Percentiles rank a stretch among this genome's conserved stretches.
phyloP scores from a whole-genome alignment of 2,329 filamentous ascomycete genomes.

The Claviceps cyperi region DNA sequence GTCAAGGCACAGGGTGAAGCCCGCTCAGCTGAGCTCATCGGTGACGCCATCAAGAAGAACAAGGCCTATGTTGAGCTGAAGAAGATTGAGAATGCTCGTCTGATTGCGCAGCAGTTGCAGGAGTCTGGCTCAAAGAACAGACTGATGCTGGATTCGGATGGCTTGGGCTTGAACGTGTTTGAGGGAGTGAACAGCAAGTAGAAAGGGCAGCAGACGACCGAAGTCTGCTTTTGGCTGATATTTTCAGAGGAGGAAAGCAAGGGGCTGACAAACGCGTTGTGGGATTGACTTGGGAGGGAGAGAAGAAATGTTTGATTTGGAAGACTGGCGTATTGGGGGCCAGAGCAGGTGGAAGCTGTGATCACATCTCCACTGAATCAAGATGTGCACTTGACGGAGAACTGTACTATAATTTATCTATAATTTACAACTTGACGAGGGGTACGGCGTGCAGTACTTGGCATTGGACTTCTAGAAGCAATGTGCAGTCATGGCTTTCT shows the following conservation, averaged over 20 bases:
- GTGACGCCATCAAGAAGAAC: slow-evolving; percentile 99
- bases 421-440: not conserved
- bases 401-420: slow-evolving; percentile 6
- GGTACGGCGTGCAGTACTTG: not conserved
- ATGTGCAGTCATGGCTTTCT: not conserved
- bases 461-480: not conserved
- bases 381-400: not conserved
- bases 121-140: slow-evolving; percentile 81
- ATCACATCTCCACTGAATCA: slow-evolving; percentile 3
- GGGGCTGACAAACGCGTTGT: not conserved
- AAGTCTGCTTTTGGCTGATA: not conserved
- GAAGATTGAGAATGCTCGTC: slow-evolving; percentile 91
- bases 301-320: not conserved
- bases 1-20: slow-evolving; percentile 98
- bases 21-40: slow-evolving; percentile 91
- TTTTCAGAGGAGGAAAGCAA: not conserved
- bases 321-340: not conserved
- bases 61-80: slow-evolving; percentile 92
- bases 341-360: not conserved
- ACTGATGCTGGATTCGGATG: slow-evolving; percentile 81
- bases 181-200: slow-evolving; percentile 34
- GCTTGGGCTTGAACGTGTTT: slow-evolving; percentile 79
- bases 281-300: too few relatives aligned
- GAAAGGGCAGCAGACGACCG: not conserved
- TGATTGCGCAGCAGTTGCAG: slow-evolving; percentile 78